Percentiles rank a stretch among this genome's conserved stretches.
These are phyloP conservation scores for Graphiopsis chlorocephala DNA, from an alignment of 2,329 filamentous ascomycete genomes.

Conservation along the genomic window DNA sequence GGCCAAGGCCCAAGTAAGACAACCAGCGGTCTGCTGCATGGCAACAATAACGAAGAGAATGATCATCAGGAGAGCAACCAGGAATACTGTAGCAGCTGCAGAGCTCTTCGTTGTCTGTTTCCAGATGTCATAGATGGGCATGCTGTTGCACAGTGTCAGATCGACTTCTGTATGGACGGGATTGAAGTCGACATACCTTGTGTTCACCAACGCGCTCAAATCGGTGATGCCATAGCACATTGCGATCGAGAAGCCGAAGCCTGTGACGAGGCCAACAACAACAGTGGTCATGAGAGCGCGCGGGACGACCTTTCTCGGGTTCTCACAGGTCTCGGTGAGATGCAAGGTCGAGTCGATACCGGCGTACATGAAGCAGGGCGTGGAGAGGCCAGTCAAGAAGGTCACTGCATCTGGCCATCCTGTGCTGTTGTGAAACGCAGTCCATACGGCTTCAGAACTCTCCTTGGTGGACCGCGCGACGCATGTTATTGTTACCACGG, in stretches of 20 bases:
- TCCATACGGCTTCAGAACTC: slow-evolving; percentile 50
- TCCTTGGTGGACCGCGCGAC: slow-evolving; percentile 40
- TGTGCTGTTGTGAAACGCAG: slow-evolving; percentile 47
- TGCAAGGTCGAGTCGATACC: slow-evolving; percentile 25
- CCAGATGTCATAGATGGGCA: background rate
- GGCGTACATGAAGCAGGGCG: slow-evolving; percentile 26
- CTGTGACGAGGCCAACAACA: slow-evolving; percentile 25
- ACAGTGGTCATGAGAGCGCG: background rate
- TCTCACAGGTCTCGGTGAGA: slow-evolving; percentile 25
- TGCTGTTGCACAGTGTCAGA: background rate
- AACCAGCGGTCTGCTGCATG: slow-evolving; percentile 33
- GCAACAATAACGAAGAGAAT: background rate
- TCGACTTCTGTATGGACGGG: background rate
- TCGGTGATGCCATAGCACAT: slow-evolving; percentile 39
- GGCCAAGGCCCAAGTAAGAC: slow-evolving; percentile 50
- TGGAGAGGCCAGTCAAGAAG: slow-evolving; percentile 25
- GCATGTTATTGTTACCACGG: slow-evolving; percentile 44
- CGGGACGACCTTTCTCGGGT: background rate
- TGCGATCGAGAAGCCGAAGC: slow-evolving; percentile 45
- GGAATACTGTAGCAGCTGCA: background rate
- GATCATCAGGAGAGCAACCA: background rate
- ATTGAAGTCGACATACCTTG: background rate
- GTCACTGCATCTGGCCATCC: slow-evolving; percentile 41
- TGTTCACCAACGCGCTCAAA: background rate
- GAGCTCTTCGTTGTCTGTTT: background rate